Percentiles rank a stretch among this genome's conserved stretches.
Evolutionary conservation across 2,329 filamentous ascomycete species (phyloP).

Genomic region (Fonsecaea erecta): DNA sequence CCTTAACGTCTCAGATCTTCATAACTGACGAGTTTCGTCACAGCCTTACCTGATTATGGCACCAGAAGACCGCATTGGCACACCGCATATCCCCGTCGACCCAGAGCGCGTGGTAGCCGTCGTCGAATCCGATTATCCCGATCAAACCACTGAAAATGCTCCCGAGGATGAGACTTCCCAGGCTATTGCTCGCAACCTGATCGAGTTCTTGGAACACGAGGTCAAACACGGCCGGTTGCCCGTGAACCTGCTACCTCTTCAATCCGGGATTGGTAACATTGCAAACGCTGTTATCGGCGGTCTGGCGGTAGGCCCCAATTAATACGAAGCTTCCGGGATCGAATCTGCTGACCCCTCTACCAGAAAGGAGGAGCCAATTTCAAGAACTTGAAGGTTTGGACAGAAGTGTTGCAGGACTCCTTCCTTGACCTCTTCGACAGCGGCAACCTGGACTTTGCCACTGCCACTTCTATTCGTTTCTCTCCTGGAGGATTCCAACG

Average conservation of each 20-base stretch:
- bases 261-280: slow-evolving; percentile 91
- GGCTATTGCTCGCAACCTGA: slow-evolving; percentile 77
- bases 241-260: slow-evolving; percentile 74
- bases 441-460: slow-evolving; percentile 85
- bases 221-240: slow-evolving; percentile 78
- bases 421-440: slow-evolving; percentile 93
- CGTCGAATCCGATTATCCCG: slow-evolving; percentile 82
- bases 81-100: slow-evolving; percentile 79
- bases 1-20: neutral
- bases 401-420: slow-evolving; percentile 88
- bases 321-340: neutral
- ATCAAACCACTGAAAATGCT: slow-evolving; percentile 74
- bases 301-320: slow-evolving; percentile 61
- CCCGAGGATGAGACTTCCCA: slow-evolving; percentile 74
- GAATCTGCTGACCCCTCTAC: neutral
- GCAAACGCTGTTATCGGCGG: slow-evolving; percentile 90
- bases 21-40: neutral
- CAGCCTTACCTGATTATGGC: slow-evolving; percentile 71
- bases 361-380: slow-evolving; percentile 72
- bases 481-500: slow-evolving; percentile 88
- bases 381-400: slow-evolving; percentile 88
- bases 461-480: slow-evolving; percentile 87
- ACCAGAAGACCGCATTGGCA: slow-evolving; percentile 85
- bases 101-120: slow-evolving; percentile 83
- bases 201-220: slow-evolving; percentile 86